Percentiles rank a stretch among this genome's conserved stretches.
phyloP scores from a whole-genome alignment of 805 yeast genomes.

The Maudiozyma turicensis region DNA sequence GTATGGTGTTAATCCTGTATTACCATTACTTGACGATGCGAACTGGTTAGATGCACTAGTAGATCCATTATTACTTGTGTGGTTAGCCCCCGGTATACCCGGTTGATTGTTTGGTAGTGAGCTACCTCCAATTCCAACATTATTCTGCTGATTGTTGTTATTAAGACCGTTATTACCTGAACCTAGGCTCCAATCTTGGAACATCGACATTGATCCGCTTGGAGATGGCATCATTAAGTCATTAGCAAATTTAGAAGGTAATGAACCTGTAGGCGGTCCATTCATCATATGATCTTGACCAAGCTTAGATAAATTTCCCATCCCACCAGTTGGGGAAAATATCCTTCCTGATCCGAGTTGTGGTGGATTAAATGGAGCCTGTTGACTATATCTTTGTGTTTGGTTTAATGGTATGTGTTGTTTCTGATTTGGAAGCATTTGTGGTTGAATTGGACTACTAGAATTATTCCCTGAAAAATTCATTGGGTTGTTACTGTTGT shows the following conservation, averaged over 20 bases:
- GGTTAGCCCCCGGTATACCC: background rate
- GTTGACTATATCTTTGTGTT: conserved; percentile 2
- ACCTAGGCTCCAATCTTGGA: conserved; percentile 26
- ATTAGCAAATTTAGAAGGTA: conserved; percentile 28
- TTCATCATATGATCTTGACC: conserved; percentile 1
- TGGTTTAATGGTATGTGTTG: conserved; percentile 5
- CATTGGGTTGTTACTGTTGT: conserved; percentile 11
- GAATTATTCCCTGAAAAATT: conserved; percentile 1
- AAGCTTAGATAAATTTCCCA: background rate
- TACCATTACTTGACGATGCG: conserved; percentile 9
- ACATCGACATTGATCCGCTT: conserved; percentile 22
- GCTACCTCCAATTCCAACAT: background rate
- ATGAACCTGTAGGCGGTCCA: conserved; percentile 22
- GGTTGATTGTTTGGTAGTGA: background rate
- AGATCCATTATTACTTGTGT: background rate
- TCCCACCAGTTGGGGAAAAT: conserved; percentile 7
- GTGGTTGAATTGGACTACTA: conserved; percentile 13
- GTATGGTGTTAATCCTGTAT: conserved; percentile 26
- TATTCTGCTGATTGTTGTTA: background rate
- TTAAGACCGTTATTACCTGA: conserved; percentile 4
- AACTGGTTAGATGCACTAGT: conserved; percentile 1
- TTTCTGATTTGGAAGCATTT: conserved; percentile 16
- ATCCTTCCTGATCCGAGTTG: background rate
- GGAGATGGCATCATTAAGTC: conserved; percentile 29
- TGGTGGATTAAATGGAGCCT: conserved; percentile 1